Evolutionary conservation across 805 yeast genomes (phyloP).

Genomic region (Teunomyces aglyptinius): DNA sequence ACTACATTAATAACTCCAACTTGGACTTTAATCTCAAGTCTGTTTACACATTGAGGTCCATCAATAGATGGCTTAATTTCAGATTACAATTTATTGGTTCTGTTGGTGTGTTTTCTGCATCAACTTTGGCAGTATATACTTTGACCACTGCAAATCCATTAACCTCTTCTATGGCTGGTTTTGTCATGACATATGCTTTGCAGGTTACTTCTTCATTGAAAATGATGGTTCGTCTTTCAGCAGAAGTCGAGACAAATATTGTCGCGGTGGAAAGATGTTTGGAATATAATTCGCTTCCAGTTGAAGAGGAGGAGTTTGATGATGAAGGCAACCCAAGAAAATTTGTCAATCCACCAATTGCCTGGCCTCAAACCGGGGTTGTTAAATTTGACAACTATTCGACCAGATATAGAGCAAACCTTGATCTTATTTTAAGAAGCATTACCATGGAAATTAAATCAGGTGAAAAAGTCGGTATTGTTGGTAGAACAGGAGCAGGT

Average conservation of each 20-base stretch:
- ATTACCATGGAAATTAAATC: constrained; percentile 14
- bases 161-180: constrained; percentile 60
- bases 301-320: constrained; percentile 32
- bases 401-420: constrained; percentile 19
- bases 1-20: constrained; percentile 19
- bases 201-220: constrained; percentile 54
- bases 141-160: constrained; percentile 42
- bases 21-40: constrained; percentile 19
- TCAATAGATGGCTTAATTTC: constrained; percentile 27
- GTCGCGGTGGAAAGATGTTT: constrained; percentile 69
- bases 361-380: constrained; percentile 78
- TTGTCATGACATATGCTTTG: constrained; percentile 62
- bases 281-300: constrained; percentile 51
- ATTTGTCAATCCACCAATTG: constrained; percentile 60
- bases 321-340: constrained; percentile 64
- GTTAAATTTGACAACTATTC: constrained; percentile 49
- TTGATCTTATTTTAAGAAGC: constrained; percentile 18
- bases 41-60: constrained; percentile 19
- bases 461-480: constrained; percentile 26
- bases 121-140: constrained; percentile 44
- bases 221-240: constrained; percentile 58
- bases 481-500: constrained; percentile 29
- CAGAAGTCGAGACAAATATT: constrained; percentile 62
- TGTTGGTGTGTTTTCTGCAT: constrained; percentile 18
- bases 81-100: constrained; percentile 24